Evolutionary conservation across 225 moss, liverwort and hornwort genomes (phyloP).

Genomic region (Pseudoscleropodium purum): DNA sequence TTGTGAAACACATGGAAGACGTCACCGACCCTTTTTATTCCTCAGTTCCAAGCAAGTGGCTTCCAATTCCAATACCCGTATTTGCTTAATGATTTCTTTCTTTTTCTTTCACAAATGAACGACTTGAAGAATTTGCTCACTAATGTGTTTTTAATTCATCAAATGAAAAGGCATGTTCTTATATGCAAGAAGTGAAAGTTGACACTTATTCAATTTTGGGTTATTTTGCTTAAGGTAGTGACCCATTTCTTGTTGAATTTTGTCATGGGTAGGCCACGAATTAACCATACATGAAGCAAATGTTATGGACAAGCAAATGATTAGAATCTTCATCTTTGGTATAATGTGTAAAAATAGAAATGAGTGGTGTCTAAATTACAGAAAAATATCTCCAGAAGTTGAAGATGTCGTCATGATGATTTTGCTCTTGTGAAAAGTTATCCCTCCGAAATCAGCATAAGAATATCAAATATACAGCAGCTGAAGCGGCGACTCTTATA

Average conservation of each 20-base stretch:
- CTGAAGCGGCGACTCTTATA: background rate
- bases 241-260: background rate
- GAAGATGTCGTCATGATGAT: background rate
- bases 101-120: background rate
- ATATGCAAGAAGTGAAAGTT: background rate
- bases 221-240: background rate
- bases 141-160: background rate
- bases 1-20: slow-evolving; percentile 38
- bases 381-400: background rate
- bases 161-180: background rate
- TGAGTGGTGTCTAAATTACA: background rate
- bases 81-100: background rate
- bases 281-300: background rate
- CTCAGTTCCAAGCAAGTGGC: slow-evolving; percentile 59
- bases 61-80: background rate
- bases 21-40: slow-evolving; percentile 63
- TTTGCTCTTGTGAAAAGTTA: background rate
- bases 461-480: background rate
- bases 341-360: background rate
- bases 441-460: background rate
- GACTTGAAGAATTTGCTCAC: background rate
- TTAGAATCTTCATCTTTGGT: background rate
- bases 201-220: background rate
- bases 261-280: background rate
- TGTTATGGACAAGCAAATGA: background rate